Conservation (phyloP, 2,329 filamentous ascomycete genomes). For the Monosporascus sp. region DNA sequence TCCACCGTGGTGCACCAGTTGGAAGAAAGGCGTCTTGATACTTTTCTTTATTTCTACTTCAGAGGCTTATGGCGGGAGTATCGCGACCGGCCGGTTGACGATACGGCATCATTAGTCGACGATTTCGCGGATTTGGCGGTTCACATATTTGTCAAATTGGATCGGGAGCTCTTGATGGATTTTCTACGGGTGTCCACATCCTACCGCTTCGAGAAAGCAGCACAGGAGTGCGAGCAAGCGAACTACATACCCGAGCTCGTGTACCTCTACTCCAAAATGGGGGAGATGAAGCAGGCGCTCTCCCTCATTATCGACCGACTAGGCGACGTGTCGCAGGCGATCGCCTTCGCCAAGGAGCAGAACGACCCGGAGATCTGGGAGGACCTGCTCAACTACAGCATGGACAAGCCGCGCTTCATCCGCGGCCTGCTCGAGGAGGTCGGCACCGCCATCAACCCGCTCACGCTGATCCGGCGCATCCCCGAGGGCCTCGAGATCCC, state of each 20-base stretch:
- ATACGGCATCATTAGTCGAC: slow-evolving; percentile 68
- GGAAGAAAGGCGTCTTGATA: slow-evolving; percentile 56
- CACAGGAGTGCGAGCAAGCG: slow-evolving; percentile 70
- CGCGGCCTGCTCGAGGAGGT: slow-evolving; percentile 87
- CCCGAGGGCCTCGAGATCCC: slow-evolving; percentile 91
- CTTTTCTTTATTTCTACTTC: slow-evolving; percentile 91
- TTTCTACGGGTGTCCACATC: slow-evolving; percentile 80
- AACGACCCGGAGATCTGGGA: slow-evolving; percentile 92
- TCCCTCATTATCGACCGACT: slow-evolving; percentile 93
- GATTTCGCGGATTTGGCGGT: slow-evolving; percentile 83
- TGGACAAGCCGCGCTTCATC: slow-evolving; percentile 97
- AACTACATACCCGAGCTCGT: slow-evolving; percentile 91
- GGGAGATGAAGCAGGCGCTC: slow-evolving; percentile 85
- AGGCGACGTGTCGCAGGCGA: slow-evolving; percentile 84
- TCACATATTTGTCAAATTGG: slow-evolving; percentile 78
- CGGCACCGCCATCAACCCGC: slow-evolving; percentile 87
- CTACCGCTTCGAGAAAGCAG: slow-evolving; percentile 81
- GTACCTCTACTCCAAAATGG: slow-evolving; percentile 90
- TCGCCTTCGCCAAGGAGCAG: slow-evolving; percentile 89
- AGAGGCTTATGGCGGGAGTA: slow-evolving; percentile 75
- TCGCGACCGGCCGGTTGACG: slow-evolving; percentile 51
- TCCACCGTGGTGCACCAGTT: slow-evolving; percentile 75
- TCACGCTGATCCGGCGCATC: slow-evolving; percentile 82
- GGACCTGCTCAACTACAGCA: slow-evolving; percentile 87
- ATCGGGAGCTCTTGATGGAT: slow-evolving; percentile 74